Evolutionary conservation across 345 rosid species (phyloP), one percentile per base, ranked within the genome.

Genomic region (Rhizophora apiculata): DNA sequence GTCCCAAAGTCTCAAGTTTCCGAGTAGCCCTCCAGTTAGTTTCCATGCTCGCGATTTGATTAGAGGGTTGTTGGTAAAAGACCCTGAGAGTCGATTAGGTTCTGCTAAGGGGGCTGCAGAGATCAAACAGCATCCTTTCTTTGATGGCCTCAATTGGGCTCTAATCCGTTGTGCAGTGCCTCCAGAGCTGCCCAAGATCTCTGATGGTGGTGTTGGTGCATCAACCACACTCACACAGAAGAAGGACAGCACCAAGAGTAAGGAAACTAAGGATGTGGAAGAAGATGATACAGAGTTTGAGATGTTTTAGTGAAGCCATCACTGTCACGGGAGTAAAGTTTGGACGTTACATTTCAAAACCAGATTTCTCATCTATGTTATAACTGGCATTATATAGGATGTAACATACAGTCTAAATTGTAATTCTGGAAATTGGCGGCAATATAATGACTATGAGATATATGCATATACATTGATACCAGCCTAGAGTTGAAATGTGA

Each of bases 141-240:
- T 89, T 5, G 88, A 86, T 55, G 93, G 96, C 78, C 83, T 89
- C 22, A 89, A 89, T 49, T 89, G 96, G 96, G 92, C 96, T 62
- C 82, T 87, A 39, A 83, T 89, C 58, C 84, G 96, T 7, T 89
- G 96, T 31, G 76, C 88, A 7, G 73, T 78, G 13, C 96, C 96
- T 21, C 96, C 96, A 0, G 92, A 87, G 84, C 70, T 85, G 76
- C 93, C 89, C 0, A 77, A 61, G 67, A 48, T 61, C 43, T 79
- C 27, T 18, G 84, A 82, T 21, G 22, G 74, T 9, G 74, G 80
- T 26, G n/a, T 39, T 30, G 54, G 63, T 60, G 48, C 64, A 6
- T 68, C 69, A n/a, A 2, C 68, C 7, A 24, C 64, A 6, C 37
- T 75, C 24, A 59, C 78, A 24, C 82, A 64, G 70, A 81, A 76